phyloP scores from a whole-genome alignment of 192 early-diverging fungal genomes.

The Coemansia sp. region DNA sequence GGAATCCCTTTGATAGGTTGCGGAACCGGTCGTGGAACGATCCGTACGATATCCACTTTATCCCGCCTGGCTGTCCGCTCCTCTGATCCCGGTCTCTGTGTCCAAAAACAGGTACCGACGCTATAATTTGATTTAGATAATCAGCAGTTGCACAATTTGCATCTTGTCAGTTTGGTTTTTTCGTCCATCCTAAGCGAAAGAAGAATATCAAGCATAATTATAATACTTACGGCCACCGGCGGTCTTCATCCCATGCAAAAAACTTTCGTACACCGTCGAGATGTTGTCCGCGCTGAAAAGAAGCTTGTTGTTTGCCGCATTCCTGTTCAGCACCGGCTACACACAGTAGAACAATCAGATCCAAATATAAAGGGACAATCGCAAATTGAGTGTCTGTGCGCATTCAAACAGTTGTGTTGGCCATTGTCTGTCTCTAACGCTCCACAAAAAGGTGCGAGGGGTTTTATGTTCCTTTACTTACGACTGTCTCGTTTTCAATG shows the following conservation, averaged over 20 bases:
- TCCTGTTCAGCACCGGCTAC: constrained; percentile 52
- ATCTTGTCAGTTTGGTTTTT: too few species aligned
- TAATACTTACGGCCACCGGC: constrained; percentile 58
- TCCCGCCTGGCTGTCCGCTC: constrained; percentile 4
- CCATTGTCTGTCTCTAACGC: not conserved
- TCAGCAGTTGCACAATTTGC: too few species aligned
- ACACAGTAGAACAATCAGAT: not conserved
- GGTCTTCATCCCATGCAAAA: constrained; percentile 66
- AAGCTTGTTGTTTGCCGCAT: constrained; percentile 48
- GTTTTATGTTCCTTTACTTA: constrained; percentile 32
- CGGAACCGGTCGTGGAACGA: constrained; percentile 57
- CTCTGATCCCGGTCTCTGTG: constrained; percentile 21
- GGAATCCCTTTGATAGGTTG: constrained; percentile 41
- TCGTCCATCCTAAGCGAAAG: too few species aligned
- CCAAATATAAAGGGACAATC: too few species aligned
- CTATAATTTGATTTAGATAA: constrained; percentile 15
- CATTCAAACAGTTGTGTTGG: not conserved
- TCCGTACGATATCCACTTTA: constrained; percentile 67
- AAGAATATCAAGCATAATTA: not conserved
- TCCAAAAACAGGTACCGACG: constrained; percentile 35
- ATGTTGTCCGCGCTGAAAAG: constrained; percentile 59
- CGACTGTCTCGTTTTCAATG: constrained; percentile 44
- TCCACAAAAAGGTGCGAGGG: not conserved
- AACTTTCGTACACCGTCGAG: constrained; percentile 73
- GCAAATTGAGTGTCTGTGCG: not conserved